phyloP scores from a whole-genome alignment of 441 rosid species.

The Croton laevigatus region DNA sequence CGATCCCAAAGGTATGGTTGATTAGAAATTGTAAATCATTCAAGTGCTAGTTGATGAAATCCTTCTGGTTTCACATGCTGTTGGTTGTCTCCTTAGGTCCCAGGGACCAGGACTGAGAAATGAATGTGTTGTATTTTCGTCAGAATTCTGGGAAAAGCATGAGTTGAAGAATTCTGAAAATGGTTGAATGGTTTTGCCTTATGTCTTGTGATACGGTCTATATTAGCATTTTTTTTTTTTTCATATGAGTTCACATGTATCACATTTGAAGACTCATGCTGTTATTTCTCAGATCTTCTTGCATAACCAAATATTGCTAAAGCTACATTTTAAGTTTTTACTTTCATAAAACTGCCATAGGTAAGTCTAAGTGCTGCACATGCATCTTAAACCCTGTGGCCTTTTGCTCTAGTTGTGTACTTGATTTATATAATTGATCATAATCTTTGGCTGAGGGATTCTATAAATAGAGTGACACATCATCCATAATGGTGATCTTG shows the following conservation, averaged over 20 bases:
- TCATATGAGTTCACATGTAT: background rate
- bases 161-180: background rate
- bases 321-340: background rate
- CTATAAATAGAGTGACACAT: background rate
- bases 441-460: background rate
- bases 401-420: background rate
- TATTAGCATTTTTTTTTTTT: background rate
- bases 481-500: background rate
- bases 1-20: conserved; percentile 75
- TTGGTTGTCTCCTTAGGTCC: background rate
- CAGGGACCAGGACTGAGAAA: background rate
- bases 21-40: conserved; percentile 4
- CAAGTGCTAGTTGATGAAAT: background rate
- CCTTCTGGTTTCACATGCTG: background rate
- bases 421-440: background rate
- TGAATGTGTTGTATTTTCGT: background rate
- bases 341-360: background rate
- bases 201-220: background rate
- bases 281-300: background rate
- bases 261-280: background rate
- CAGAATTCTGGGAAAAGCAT: background rate
- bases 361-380: background rate
- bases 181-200: background rate
- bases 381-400: background rate
- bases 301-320: background rate